Conservation (phyloP, 192 early-diverging fungal genomes). For the Ambispora gerdemannii region DNA sequence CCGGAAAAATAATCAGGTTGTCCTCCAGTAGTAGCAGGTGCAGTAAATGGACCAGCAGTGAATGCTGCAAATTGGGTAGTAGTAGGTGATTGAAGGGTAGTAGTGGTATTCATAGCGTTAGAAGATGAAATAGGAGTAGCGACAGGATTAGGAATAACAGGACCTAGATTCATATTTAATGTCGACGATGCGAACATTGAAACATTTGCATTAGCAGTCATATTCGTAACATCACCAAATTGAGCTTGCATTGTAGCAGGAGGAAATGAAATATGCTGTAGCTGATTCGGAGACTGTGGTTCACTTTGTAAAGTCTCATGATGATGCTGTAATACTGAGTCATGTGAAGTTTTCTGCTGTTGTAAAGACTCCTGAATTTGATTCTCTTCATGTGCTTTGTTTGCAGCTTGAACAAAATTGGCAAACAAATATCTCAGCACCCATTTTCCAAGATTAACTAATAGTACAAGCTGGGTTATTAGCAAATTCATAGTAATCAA, state of each 20-base stretch:
- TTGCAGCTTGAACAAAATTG: slow-evolving; percentile 49
- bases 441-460: slow-evolving; percentile 84
- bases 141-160: background rate
- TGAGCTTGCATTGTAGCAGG: slow-evolving; percentile 17
- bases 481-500: background rate
- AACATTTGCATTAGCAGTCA: background rate
- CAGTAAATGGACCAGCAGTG: slow-evolving; percentile 39
- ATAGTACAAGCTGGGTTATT: background rate
- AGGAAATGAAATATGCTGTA: slow-evolving; percentile 24
- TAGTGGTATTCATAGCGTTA: background rate
- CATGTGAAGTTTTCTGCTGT: no score
- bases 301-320: slow-evolving; percentile 31
- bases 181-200: background rate
- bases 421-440: slow-evolving; percentile 74
- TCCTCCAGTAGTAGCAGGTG: slow-evolving; percentile 27
- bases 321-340: slow-evolving; percentile 37
- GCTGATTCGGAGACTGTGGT: background rate
- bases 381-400: slow-evolving; percentile 49
- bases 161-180: background rate
- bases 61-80: slow-evolving; percentile 29
- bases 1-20: slow-evolving; percentile 37
- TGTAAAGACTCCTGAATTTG: background rate
- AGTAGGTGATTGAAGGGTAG: slow-evolving; percentile 16
- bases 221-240: background rate
- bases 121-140: background rate